These are phyloP conservation scores for Trichoderma gamsii DNA, from an alignment of 495 filamentous ascomycete species.

Conservation along the genomic window DNA sequence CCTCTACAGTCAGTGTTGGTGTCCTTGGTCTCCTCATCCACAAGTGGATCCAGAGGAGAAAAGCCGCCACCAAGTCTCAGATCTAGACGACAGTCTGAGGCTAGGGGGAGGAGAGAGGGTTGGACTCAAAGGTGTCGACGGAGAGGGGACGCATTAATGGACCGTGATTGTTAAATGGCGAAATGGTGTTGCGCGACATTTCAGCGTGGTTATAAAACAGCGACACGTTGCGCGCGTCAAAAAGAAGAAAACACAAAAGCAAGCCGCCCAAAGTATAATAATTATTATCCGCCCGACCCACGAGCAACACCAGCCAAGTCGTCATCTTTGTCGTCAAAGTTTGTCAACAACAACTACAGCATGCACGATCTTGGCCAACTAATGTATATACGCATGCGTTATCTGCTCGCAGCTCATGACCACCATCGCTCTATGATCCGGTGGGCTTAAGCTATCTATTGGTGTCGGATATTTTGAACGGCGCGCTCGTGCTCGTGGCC, in stretches of 20 bases:
- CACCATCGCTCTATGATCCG: background rate
- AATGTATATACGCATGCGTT: background rate
- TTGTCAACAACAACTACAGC: background rate
- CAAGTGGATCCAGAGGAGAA: slow-evolving; percentile 36
- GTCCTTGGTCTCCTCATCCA: slow-evolving; percentile 42
- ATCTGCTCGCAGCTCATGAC: background rate
- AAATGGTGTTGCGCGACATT: slow-evolving; percentile 15
- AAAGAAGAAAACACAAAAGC: background rate
- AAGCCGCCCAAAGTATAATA: slow-evolving; percentile 3
- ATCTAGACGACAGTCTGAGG: slow-evolving; percentile 22
- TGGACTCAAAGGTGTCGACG: slow-evolving; percentile 18
- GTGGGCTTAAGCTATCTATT: background rate
- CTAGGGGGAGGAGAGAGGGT: slow-evolving; percentile 16
- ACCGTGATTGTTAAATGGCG: slow-evolving; percentile 14
- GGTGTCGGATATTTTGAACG: background rate
- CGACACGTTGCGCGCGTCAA: background rate
- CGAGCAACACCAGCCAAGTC: slow-evolving; percentile 2
- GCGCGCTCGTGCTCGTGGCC: slow-evolving; percentile 10
- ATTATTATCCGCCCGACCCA: background rate
- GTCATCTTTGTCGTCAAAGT: background rate
- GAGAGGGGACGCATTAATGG: slow-evolving; percentile 12
- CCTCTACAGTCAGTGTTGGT: slow-evolving; percentile 35
- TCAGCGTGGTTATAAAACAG: slow-evolving; percentile 10
- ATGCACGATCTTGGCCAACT: background rate
- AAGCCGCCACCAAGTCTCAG: slow-evolving; percentile 27